Evolutionary conservation across 2,329 filamentous ascomycete genomes (phyloP).

Genomic region (Geoglossum cookeanum): DNA sequence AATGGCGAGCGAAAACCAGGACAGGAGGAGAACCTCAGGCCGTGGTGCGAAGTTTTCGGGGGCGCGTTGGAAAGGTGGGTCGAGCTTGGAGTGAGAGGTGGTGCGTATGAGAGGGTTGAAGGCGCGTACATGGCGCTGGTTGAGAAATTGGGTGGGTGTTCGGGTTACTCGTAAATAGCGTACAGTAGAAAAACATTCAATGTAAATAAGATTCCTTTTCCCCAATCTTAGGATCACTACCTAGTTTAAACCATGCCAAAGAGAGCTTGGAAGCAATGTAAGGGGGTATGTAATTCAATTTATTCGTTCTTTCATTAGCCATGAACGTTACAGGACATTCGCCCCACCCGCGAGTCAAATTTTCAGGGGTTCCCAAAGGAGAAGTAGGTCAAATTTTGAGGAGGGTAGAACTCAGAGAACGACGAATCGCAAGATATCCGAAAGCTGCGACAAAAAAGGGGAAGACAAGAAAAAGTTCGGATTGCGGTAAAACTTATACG

Average conservation of each 20-base stretch:
- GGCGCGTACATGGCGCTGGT: not conserved
- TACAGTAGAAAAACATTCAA: not conserved
- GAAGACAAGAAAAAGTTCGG: not conserved
- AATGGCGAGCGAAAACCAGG: not conserved
- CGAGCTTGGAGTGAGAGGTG: not conserved
- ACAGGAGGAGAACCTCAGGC: not conserved
- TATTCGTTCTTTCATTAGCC: not conserved
- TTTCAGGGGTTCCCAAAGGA: not conserved
- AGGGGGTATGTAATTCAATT: constrained; percentile 1
- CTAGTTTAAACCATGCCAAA: not conserved
- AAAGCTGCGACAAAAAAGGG: not conserved
- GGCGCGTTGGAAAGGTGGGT: not conserved
- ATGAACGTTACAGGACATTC: constrained; percentile 2
- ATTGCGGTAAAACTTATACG: not conserved
- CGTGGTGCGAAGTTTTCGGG: not conserved
- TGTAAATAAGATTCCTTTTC: not conserved
- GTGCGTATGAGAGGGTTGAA: not conserved
- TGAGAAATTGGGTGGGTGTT: not conserved
- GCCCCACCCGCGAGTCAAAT: not conserved
- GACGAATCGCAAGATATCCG: not conserved
- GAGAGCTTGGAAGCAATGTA: not conserved
- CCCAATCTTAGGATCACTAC: not conserved
- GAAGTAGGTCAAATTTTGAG: not conserved
- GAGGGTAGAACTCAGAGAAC: not conserved
- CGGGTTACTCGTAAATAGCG: not conserved